Evolutionary conservation across 345 rosid species (phyloP), one percentile per base, ranked within the genome.

Genomic region (Eucalyptus regnans): DNA sequence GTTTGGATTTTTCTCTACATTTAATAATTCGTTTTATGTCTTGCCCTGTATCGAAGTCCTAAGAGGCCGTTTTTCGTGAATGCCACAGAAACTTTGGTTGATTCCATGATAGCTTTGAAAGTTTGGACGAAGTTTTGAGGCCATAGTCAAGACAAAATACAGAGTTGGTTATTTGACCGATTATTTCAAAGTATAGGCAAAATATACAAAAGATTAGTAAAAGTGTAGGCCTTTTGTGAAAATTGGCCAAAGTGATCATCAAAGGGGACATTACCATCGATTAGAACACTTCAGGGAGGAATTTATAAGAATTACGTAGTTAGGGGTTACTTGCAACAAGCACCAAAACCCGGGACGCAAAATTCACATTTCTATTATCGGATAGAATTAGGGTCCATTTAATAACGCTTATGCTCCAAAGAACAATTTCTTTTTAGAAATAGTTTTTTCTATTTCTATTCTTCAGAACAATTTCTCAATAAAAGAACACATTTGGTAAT

Each of bases 341-440:
- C 14, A 29, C 15, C 18, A 7, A n/a, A 2, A n/a, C 4, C 9
- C 1, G 9, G 4, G 17, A 29, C 18, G 1, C 71, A 3, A 64
- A 14, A 64, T 64, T 18, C 9, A 64, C 18, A 6, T 8, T 29
- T 64, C 0, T 64, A 64, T 29, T 62, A 3, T 62, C 1, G 3
- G 0, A 62, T 0, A 62, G 0, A 62, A 29, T 29, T 13, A 52
- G 0, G 9, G 1, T 52, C 8, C 1, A 1, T 52, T 52, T 7
- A 4, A 2, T 51, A 51, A 51, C 9, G 23, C 1, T 52, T 51
- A 0, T 52, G 1, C 7, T 52, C 2, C 0, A 18, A 1, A 0
- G 2, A 52, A 52, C 0, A 52, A 7, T 18, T 52, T 52, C 9
- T 1, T 52, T 52, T 18, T 0, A 18, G 0, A 52, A 52, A 52